phyloP scores from a whole-genome alignment of 495 filamentous ascomycete genomes.

The Penicillium coprophilum region DNA sequence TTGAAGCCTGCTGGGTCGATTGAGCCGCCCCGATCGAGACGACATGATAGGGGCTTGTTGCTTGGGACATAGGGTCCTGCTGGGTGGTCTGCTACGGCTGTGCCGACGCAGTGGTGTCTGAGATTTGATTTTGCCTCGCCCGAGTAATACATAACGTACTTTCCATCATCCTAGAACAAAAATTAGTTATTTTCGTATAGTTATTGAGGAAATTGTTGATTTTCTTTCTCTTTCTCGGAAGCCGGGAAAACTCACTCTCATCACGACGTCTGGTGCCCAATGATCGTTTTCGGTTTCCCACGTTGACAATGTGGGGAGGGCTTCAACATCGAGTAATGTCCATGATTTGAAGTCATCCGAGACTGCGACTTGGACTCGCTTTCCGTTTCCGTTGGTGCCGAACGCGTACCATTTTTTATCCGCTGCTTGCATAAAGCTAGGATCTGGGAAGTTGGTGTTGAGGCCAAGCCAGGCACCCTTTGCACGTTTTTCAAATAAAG shows the following conservation, averaged over 20 bases:
- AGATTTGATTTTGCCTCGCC: slow-evolving; percentile 40
- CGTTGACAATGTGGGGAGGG: slow-evolving; percentile 33
- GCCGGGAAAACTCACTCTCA: slow-evolving; percentile 28
- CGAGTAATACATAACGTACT: slow-evolving; percentile 61
- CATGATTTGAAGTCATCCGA: slow-evolving; percentile 38
- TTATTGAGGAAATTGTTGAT: not conserved
- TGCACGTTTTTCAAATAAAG: slow-evolving; percentile 19
- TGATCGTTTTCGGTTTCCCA: slow-evolving; percentile 37
- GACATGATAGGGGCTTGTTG: slow-evolving; percentile 51
- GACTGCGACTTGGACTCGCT: slow-evolving; percentile 36
- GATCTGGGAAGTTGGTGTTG: slow-evolving; percentile 40
- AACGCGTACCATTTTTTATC: slow-evolving; percentile 44
- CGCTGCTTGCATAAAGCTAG: slow-evolving; percentile 32
- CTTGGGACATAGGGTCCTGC: slow-evolving; percentile 53
- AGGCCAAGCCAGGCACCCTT: slow-evolving; percentile 32
- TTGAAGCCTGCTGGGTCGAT: slow-evolving; percentile 58
- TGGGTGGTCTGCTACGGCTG: slow-evolving; percentile 43
- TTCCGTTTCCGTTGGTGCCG: slow-evolving; percentile 38
- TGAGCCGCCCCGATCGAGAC: slow-evolving; percentile 51
- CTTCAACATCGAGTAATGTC: slow-evolving; percentile 40
- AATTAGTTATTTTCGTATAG: slow-evolving; percentile 9
- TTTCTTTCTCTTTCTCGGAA: not conserved
- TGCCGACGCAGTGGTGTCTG: slow-evolving; percentile 55
- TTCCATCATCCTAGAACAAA: slow-evolving; percentile 38
- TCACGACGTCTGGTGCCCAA: slow-evolving; percentile 45